Base-by-base conservation (phyloP, 1,284 basidiomycete species). In the Bjerkandera adusta region DNA sequence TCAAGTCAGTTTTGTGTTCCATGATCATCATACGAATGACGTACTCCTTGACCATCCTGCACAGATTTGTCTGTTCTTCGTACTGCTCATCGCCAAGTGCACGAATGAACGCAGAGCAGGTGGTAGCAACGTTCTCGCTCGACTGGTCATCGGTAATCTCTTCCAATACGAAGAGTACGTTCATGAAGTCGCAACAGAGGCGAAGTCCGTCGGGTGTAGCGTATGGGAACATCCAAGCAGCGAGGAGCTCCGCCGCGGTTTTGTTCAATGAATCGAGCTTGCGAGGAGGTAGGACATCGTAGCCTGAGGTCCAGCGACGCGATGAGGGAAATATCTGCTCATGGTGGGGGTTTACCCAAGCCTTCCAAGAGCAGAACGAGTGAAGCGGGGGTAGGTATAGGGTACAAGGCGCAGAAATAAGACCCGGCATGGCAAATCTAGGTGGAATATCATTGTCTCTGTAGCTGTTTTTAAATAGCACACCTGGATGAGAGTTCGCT, bases 101-200 rank as follows among this genome's bases (percentile, higher is more conserved):
- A 43, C 76, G 70, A 43, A 79, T 65, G 52, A 81, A 77, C 15
- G 75, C 66, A 29, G 71, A 66, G 15, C 81, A 76, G 30, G 78
- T 83, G 26, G 66, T 61, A 32, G 70, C 66, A 25, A 81, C 83
- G 45, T 78, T 81, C 47, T 64, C 63, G 20, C 75, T 76, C 51
- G 67, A 72, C 63, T 83, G 81, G 44, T 83, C 81, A 56, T 86
- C 83, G 57, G 78, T 84, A 50, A 84, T 70, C 62, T 85, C 83
- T 58, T 87, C 84, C 43, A 84, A 69, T 33, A 81, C 77, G 62
- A 84, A 85, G 16, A 86, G 71, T 16, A 81, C 66, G 54, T 84
- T 83, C 53, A 85, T 72, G 53, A 83, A 81, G 62, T 85, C 83
- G 55, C 79, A 82, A 34, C 71, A 74, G 0, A 75, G 79, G 42